These are phyloP conservation scores for Triangularia setosa DNA, from an alignment of 2,329 filamentous ascomycete species.

Conservation along the genomic window DNA sequence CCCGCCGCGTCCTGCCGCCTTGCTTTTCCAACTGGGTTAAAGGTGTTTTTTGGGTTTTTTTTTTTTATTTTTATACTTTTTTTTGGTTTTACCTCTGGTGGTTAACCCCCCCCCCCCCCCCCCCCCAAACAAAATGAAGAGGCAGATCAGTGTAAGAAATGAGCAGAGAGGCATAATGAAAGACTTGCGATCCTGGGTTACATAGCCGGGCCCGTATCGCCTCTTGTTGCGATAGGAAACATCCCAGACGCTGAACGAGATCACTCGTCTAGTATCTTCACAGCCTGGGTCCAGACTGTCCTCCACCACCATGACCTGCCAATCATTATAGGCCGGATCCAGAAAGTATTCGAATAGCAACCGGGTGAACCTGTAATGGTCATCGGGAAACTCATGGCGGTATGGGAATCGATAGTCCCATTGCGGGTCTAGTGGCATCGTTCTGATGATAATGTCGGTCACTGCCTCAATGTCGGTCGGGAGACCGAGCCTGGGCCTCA, in stretches of 20 bases:
- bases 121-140: too few species aligned
- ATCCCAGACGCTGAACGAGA: conserved; percentile 24
- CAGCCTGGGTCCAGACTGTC: conserved; percentile 15
- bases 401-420: conserved; percentile 27
- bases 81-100: too few species aligned
- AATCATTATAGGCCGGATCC: conserved; percentile 22
- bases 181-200: conserved; percentile 25
- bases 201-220: conserved; percentile 19
- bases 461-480: conserved; percentile 23
- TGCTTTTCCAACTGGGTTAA: too few species aligned
- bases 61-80: too few species aligned
- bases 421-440: conserved; percentile 26
- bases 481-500: conserved; percentile 22
- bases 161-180: background rate
- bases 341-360: conserved; percentile 26
- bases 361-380: conserved; percentile 24
- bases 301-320: conserved; percentile 27
- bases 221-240: conserved; percentile 24
- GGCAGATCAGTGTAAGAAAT: background rate
- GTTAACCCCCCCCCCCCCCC: too few species aligned
- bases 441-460: conserved; percentile 23
- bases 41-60: too few species aligned
- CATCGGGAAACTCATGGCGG: conserved; percentile 20
- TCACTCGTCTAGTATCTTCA: conserved; percentile 8
- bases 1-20: too few species aligned